A percentile compares a stretch with the other conserved stretches of the same genome.
Evolutionary conservation across 371 early-diverging fungal genomes (phyloP).

Genomic region (Saksenaea vasiformis): DNA sequence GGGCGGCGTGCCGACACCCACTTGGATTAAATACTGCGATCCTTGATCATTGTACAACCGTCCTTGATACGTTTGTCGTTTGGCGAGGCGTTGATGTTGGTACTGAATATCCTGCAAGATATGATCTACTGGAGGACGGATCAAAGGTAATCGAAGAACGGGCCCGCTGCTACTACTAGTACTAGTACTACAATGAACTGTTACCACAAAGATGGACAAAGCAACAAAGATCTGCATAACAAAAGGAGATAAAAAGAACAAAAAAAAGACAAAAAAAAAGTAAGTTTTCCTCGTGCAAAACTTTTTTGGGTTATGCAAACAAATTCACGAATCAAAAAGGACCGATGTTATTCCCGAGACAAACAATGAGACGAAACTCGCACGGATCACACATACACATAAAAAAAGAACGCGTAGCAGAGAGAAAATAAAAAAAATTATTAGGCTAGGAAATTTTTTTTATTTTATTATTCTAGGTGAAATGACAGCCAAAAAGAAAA

Average conservation of each 20-base stretch:
- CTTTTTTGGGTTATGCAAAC: constrained; percentile 4
- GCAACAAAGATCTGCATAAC: constrained; percentile 4
- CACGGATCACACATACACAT: not conserved
- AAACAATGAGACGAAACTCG: not conserved
- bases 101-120: not conserved
- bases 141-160: not conserved
- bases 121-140: not conserved
- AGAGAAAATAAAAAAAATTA: too few species aligned
- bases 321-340: not conserved
- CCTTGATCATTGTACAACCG: constrained; percentile 24
- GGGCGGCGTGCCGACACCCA: constrained; percentile 21
- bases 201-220: not conserved
- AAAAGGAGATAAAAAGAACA: not conserved
- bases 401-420: too few species aligned
- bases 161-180: too few species aligned
- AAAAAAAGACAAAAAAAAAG: not conserved
- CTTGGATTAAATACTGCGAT: constrained; percentile 24
- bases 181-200: not conserved
- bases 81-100: constrained; percentile 6
- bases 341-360: constrained; percentile 4
- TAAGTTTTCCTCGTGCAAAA: not conserved
- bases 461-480: too few species aligned
- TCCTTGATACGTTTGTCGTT: constrained; percentile 8
- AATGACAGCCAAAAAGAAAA: too few species aligned
- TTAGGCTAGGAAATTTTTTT: too few species aligned